Evolutionary conservation across 352 stramenopile genomes (phyloP).

Genomic region (Globisporangium spinosum): DNA sequence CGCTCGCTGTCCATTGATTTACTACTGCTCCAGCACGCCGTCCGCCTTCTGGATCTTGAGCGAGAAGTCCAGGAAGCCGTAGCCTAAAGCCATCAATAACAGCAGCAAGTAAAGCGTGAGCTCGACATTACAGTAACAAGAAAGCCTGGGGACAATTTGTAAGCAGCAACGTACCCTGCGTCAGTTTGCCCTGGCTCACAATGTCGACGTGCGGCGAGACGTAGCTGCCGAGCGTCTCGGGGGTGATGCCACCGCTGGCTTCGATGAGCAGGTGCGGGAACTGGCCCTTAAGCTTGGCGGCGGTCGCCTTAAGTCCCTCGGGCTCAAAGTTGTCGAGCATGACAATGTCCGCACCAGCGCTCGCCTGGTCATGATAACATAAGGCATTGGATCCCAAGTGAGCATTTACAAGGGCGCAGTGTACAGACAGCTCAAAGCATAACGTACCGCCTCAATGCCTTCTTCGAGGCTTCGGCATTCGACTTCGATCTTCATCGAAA

Average conservation of each 20-base stretch:
- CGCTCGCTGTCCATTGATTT: constrained; percentile 9
- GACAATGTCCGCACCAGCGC: constrained; percentile 89
- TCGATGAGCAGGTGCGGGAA: constrained; percentile 96
- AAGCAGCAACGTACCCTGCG: constrained; percentile 71
- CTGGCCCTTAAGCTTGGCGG: constrained; percentile 89
- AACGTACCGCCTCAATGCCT: constrained; percentile 86
- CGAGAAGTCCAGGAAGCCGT: constrained; percentile 95
- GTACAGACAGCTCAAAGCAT: neutral
- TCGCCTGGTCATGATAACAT: constrained; percentile 28
- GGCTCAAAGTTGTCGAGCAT: constrained; percentile 99
- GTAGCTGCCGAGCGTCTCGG: constrained; percentile 91
- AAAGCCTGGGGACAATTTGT: neutral
- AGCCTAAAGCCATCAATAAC: constrained; percentile 39
- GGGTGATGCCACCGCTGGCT: constrained; percentile 96
- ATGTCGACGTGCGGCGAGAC: constrained; percentile 95
- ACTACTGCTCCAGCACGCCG: constrained; percentile 43
- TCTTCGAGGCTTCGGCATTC: constrained; percentile 94
- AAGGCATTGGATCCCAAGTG: neutral
- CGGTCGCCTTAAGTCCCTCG: constrained; percentile 89
- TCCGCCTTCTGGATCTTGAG: constrained; percentile 94
- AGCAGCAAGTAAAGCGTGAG: constrained; percentile 3
- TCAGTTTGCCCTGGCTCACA: constrained; percentile 96
- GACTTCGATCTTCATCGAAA: constrained; percentile 99
- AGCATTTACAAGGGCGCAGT: no score
- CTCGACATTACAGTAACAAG: neutral